Percentiles rank a stretch among this genome's conserved stretches.
These are phyloP conservation scores for Penicillium waksmanii DNA, from an alignment of 495 filamentous ascomycete species.

Conservation along the genomic window DNA sequence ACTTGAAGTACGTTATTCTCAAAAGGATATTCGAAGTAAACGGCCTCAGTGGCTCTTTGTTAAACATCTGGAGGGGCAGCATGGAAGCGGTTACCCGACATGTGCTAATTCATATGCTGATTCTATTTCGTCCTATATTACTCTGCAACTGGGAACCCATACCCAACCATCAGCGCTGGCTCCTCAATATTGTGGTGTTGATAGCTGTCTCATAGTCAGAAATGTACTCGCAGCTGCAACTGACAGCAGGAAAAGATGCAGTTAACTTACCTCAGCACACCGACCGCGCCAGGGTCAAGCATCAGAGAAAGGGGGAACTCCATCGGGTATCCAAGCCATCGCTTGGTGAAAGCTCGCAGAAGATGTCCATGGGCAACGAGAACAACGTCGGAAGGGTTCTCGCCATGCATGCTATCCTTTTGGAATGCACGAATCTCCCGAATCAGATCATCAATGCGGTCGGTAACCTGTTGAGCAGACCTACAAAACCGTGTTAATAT, in stretches of 20 bases:
- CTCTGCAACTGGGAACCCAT: constrained; percentile 33
- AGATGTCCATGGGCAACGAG: constrained; percentile 78
- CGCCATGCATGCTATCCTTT: constrained; percentile 45
- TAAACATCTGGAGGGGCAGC: too few species aligned
- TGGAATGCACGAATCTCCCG: constrained; percentile 63
- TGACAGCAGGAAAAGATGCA: background rate
- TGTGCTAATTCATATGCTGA: too few species aligned
- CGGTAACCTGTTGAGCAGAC: constrained; percentile 60
- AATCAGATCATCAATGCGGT: constrained; percentile 71
- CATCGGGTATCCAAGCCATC: constrained; percentile 71
- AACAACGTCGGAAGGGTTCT: constrained; percentile 58
- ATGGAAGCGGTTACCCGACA: too few species aligned
- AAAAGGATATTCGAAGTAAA: too few species aligned
- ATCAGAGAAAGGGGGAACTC: constrained; percentile 68
- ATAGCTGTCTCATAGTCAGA: constrained; percentile 26
- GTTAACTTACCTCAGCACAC: constrained; percentile 60
- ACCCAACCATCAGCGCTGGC: constrained; percentile 40
- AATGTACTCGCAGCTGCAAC: background rate
- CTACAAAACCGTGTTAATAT: constrained; percentile 17
- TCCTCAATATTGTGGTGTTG: constrained; percentile 42
- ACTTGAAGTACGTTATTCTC: too few species aligned
- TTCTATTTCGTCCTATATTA: constrained; percentile 3
- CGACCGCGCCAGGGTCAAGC: constrained; percentile 76
- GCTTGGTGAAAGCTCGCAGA: constrained; percentile 75
- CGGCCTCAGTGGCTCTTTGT: too few species aligned